A percentile compares a stretch with the other conserved stretches of the same genome.
Conservation (phyloP, 2,329 filamentous ascomycete species). For the Colletotrichum echinochloae region DNA sequence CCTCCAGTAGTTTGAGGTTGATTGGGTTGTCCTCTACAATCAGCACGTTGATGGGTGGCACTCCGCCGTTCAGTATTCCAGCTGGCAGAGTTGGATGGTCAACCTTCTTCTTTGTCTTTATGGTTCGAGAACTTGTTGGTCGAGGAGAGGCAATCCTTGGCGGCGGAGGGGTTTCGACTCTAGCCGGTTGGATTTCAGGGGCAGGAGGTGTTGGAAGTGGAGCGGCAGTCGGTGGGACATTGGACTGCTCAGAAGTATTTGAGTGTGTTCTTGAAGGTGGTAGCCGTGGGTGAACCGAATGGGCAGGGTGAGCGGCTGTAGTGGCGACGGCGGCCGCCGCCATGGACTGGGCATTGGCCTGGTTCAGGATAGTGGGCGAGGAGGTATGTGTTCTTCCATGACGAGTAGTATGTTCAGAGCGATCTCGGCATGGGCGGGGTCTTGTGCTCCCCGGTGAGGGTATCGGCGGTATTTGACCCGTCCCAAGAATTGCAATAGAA, state of each 20-base stretch:
- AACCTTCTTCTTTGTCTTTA: slow-evolving; percentile 66
- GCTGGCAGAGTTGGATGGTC: slow-evolving; percentile 64
- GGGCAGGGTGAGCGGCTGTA: slow-evolving; percentile 52
- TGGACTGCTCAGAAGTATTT: slow-evolving; percentile 65
- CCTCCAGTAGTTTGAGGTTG: slow-evolving; percentile 92
- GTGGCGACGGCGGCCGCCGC: slow-evolving; percentile 48
- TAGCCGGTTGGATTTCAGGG: slow-evolving; percentile 57
- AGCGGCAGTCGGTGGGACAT: slow-evolving; percentile 61
- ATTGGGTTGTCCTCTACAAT: slow-evolving; percentile 99
- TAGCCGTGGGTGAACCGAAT: slow-evolving; percentile 53
- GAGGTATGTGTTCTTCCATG: slow-evolving; percentile 80
- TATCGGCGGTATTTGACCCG: slow-evolving; percentile 82
- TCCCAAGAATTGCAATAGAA: slow-evolving; percentile 84
- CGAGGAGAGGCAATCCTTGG: slow-evolving; percentile 63
- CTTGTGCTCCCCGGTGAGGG: slow-evolving; percentile 83
- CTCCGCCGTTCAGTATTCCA: slow-evolving; percentile 80
- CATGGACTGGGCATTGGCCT: slow-evolving; percentile 55
- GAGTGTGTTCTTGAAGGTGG: slow-evolving; percentile 70
- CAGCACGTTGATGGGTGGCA: slow-evolving; percentile 95
- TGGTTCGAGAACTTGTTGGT: slow-evolving; percentile 56
- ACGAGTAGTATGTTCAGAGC: slow-evolving; percentile 71
- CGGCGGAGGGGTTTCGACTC: slow-evolving; percentile 67
- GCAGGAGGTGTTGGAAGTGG: slow-evolving; percentile 65
- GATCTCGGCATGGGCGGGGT: slow-evolving; percentile 66
- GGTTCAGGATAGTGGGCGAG: slow-evolving; percentile 77